Evolutionary conservation across 768 basidiomycete genomes (phyloP).

Genomic region (Infundibulicybe gibba): DNA sequence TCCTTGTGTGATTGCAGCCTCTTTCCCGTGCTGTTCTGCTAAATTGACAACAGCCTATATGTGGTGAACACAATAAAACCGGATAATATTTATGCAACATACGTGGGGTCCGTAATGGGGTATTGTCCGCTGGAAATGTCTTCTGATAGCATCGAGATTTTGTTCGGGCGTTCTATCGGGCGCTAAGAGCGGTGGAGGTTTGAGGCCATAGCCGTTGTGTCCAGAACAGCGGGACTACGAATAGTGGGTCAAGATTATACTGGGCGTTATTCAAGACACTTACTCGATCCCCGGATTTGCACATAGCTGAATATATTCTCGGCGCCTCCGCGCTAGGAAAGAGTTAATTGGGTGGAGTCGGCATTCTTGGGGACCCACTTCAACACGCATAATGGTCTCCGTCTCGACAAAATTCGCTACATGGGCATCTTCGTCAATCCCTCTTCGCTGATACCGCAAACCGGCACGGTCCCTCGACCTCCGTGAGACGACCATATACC

Average conservation of each 20-base stretch:
- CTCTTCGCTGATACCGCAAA: conserved; percentile 89
- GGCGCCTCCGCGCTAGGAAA: conserved; percentile 61
- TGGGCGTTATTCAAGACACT: conserved; percentile 17
- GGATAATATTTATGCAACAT: neutral
- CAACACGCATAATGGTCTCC: conserved; percentile 81
- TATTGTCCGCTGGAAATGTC: conserved; percentile 69
- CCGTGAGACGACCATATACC: conserved; percentile 82
- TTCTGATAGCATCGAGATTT: conserved; percentile 62
- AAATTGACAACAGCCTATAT: conserved; percentile 80
- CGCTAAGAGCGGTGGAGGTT: conserved; percentile 80
- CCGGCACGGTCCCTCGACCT: conserved; percentile 89
- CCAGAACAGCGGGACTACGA: conserved; percentile 87
- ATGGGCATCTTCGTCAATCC: conserved; percentile 88
- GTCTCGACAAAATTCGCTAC: conserved; percentile 98
- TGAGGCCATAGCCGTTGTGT: conserved; percentile 83
- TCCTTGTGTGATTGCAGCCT: conserved; percentile 72
- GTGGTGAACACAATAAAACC: conserved; percentile 2
- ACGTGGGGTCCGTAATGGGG: conserved; percentile 79
- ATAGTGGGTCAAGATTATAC: conserved; percentile 9
- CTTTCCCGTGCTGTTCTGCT: conserved; percentile 88
- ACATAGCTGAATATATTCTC: conserved; percentile 85
- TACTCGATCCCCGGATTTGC: conserved; percentile 90
- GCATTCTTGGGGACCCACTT: conserved; percentile 43
- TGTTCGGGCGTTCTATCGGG: conserved; percentile 71
- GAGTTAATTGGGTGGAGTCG: neutral